Evolutionary conservation across 768 basidiomycete species (phyloP).

Genomic region (Neoboletus subvelutipes): DNA sequence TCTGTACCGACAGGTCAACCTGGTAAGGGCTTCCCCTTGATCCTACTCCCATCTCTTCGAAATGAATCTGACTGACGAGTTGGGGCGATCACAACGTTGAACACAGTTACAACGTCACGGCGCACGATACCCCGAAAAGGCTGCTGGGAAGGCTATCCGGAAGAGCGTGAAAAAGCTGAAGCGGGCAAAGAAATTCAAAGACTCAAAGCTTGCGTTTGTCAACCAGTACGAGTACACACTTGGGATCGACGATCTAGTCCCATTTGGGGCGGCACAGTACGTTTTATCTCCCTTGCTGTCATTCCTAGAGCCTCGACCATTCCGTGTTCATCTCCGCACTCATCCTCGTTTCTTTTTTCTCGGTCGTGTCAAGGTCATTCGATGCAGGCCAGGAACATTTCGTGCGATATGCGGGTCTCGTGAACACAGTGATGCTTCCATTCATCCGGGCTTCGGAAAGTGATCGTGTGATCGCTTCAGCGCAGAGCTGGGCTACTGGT

Average conservation of each 20-base stretch:
- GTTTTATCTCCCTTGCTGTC: slow-evolving; percentile 52
- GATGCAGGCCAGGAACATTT: slow-evolving; percentile 51
- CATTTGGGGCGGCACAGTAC: slow-evolving; percentile 65
- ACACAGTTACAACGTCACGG: slow-evolving; percentile 73
- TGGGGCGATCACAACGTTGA: neutral
- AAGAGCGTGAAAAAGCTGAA: slow-evolving; percentile 54
- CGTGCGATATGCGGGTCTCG: slow-evolving; percentile 49
- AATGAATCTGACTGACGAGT: neutral
- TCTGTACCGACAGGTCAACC: slow-evolving; percentile 11
- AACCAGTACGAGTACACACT: slow-evolving; percentile 55
- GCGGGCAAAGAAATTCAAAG: slow-evolving; percentile 40
- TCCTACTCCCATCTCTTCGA: neutral
- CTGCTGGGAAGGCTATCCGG: slow-evolving; percentile 40
- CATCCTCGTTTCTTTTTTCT: neutral
- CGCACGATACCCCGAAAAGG: slow-evolving; percentile 65
- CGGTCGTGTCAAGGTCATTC: slow-evolving; percentile 36
- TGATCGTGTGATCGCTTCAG: slow-evolving; percentile 59
- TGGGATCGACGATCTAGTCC: slow-evolving; percentile 56
- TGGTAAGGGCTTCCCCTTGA: slow-evolving; percentile 7
- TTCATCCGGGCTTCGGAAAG: slow-evolving; percentile 49
- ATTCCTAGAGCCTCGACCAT: slow-evolving; percentile 28
- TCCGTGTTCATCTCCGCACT: slow-evolving; percentile 38
- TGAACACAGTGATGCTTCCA: slow-evolving; percentile 45
- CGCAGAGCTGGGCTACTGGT: slow-evolving; percentile 68
- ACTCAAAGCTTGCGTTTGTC: slow-evolving; percentile 52